Evolutionary conservation across 2,329 filamentous ascomycete species (phyloP).

Genomic region (Cordyceps pruinosa): DNA sequence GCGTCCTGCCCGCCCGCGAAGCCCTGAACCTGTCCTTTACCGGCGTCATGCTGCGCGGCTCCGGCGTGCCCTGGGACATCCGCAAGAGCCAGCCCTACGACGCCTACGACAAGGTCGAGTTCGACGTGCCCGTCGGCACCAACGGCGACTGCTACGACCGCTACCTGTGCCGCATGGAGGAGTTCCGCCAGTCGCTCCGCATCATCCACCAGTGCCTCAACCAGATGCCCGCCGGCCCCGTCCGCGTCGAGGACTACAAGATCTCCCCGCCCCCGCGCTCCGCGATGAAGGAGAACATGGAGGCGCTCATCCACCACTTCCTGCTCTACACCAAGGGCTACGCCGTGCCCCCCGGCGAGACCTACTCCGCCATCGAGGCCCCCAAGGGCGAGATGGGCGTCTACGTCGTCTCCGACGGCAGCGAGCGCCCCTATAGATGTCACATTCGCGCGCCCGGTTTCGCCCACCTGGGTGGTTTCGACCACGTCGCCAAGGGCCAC

Average conservation of each 20-base stretch:
- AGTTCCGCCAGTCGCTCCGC: conserved; percentile 95
- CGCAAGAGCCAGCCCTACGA: conserved; percentile 97
- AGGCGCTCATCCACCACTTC: conserved; percentile 98
- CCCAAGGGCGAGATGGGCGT: conserved; percentile 99
- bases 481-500: conserved; percentile 88
- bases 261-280: conserved; percentile 88
- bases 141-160: conserved; percentile 99
- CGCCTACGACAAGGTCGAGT: conserved; percentile 95
- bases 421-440: conserved; percentile 92
- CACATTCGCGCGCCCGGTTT: conserved; percentile 97
- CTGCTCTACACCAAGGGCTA: conserved; percentile 98
- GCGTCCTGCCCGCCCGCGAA: conserved; percentile 83
- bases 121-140: conserved; percentile 91
- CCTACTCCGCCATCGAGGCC: conserved; percentile 97
- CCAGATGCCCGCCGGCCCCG: conserved; percentile 92
- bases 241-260: conserved; percentile 98
- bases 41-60: conserved; percentile 96
- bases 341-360: conserved; percentile 92
- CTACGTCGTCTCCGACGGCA: conserved; percentile 91
- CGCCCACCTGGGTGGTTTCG: conserved; percentile 88
- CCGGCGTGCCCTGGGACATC: conserved; percentile 91
- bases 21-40: conserved; percentile 97
- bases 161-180: conserved; percentile 98
- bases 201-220: conserved; percentile 99
- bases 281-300: conserved; percentile 99